phyloP scores from a whole-genome alignment of 2,329 filamentous ascomycete genomes.

The Apiospora arundinis region DNA sequence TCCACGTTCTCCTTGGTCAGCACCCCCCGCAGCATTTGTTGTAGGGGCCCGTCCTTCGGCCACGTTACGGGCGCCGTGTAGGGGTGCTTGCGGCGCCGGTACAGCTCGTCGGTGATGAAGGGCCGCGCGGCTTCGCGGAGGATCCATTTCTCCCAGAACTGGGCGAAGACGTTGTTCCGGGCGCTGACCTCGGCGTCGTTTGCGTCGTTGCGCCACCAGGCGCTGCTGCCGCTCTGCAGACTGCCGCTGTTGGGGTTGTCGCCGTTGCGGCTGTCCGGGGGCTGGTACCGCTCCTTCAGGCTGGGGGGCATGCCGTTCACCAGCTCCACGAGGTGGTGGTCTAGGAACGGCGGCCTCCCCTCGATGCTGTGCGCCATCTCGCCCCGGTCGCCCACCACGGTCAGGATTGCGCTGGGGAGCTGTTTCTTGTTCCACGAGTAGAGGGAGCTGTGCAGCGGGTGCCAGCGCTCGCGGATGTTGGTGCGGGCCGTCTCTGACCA shows the following conservation, averaged over 20 bases:
- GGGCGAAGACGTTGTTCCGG: not conserved
- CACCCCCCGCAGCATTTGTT: slow-evolving; percentile 40
- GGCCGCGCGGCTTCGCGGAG: slow-evolving; percentile 29
- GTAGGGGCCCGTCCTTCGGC: slow-evolving; percentile 49
- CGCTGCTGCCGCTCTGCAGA: slow-evolving; percentile 21
- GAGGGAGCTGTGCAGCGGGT: slow-evolving; percentile 28
- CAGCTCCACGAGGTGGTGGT: slow-evolving; percentile 30
- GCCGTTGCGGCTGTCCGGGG: not conserved
- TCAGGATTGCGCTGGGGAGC: slow-evolving; percentile 27
- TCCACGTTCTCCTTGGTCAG: slow-evolving; percentile 45
- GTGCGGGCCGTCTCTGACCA: slow-evolving; percentile 9
- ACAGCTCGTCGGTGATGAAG: slow-evolving; percentile 50
- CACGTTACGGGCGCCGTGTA: slow-evolving; percentile 53
- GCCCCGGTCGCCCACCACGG: slow-evolving; percentile 28
- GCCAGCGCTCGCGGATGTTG: slow-evolving; percentile 26
- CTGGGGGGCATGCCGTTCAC: slow-evolving; percentile 27
- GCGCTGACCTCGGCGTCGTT: not conserved
- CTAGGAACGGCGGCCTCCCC: slow-evolving; percentile 30
- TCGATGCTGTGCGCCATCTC: slow-evolving; percentile 33
- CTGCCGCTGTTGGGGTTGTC: not conserved
- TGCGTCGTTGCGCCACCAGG: slow-evolving; percentile 23
- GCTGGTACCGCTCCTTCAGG: slow-evolving; percentile 29
- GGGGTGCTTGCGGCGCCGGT: slow-evolving; percentile 55
- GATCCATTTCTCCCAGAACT: slow-evolving; percentile 32
- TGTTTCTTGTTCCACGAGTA: slow-evolving; percentile 29